Evolutionary conservation across 306 rosid species (phyloP), one percentile per base, ranked within the genome.

Genomic region (Lathyrus oleraceus): DNA sequence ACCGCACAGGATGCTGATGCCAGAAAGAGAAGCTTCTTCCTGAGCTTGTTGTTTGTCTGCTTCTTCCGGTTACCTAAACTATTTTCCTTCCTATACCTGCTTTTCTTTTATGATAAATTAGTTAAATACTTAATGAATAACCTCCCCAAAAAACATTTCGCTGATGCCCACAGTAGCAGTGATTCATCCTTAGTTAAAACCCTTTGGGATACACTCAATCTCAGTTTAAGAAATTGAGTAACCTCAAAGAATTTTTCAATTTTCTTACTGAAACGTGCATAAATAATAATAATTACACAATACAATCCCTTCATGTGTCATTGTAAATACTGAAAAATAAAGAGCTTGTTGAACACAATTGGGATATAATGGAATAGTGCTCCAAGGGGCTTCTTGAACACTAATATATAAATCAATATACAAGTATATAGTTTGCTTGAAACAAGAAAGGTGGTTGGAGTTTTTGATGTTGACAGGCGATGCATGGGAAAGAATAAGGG

Each of bases 11-110:
- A 62, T 67, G 65, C 71, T 65, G 86, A 78, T 62, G 82, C 82
- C 42, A 74, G 49, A 75, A 21, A 68, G 80, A 65, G 88, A 87
- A 88, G 87, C 91, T 79, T 86, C 90, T 78, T 74, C 68, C 71
- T 30, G 52, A 73, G 27, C 63, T 64, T 42, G 65, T 16, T 51
- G 44, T 15, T 7, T 58, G 45, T 19, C 65, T 38, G 52, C 74
- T 21, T 38, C 70, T 39, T 72, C 70, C 23, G 27, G 52, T 14
- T 65, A 45, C 64, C 35, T 16, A 54, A 58, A 66, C 74, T 58
- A 78, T 57, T 53, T 62, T 10, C 78, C 67, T 73, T 43, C 56
- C 6, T 73, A 42, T 30, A 60, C 61, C 35, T 60, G 53, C 36
- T 72, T 67, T 59, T 35, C 65, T 62, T 47, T 38, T 8, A 48